A percentile compares a stretch with the other conserved stretches of the same genome.
Evolutionary conservation across 352 stramenopile species (phyloP).

Genomic region (Elongisporangium prolatum): DNA sequence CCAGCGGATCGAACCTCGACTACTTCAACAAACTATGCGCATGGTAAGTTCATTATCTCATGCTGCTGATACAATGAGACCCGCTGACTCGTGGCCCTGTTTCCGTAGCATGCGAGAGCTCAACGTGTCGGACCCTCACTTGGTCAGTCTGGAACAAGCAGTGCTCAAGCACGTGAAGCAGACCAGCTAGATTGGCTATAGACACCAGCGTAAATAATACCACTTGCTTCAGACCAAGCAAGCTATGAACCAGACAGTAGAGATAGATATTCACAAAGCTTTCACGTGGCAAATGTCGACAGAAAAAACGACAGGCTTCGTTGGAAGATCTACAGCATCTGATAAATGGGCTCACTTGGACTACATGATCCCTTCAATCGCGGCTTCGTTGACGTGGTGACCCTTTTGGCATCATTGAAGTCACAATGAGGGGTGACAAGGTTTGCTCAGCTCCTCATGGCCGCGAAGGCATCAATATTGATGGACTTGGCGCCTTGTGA

Average conservation of each 20-base stretch:
- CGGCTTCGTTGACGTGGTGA: background rate
- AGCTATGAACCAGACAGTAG: background rate
- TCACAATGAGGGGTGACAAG: background rate
- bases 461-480: slow-evolving; percentile 80
- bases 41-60: background rate
- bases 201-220: background rate
- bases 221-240: background rate
- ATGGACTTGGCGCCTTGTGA: slow-evolving; percentile 55
- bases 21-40: slow-evolving; percentile 54
- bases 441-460: slow-evolving; percentile 28
- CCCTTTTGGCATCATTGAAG: background rate
- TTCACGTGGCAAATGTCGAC: no score
- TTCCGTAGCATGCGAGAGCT: slow-evolving; percentile 8
- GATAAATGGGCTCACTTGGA: background rate
- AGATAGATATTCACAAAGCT: no score
- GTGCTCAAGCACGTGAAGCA: slow-evolving; percentile 3
- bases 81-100: background rate
- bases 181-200: background rate
- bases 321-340: background rate
- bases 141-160: slow-evolving; percentile 5
- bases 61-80: background rate
- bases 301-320: slow-evolving; percentile 3
- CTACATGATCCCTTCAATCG: slow-evolving; percentile 1
- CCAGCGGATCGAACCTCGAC: slow-evolving; percentile 53
- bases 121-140: slow-evolving; percentile 7